These are phyloP conservation scores for Pistacia atlantica DNA, from an alignment of 345 rosid genomes.

Conservation along the genomic window DNA sequence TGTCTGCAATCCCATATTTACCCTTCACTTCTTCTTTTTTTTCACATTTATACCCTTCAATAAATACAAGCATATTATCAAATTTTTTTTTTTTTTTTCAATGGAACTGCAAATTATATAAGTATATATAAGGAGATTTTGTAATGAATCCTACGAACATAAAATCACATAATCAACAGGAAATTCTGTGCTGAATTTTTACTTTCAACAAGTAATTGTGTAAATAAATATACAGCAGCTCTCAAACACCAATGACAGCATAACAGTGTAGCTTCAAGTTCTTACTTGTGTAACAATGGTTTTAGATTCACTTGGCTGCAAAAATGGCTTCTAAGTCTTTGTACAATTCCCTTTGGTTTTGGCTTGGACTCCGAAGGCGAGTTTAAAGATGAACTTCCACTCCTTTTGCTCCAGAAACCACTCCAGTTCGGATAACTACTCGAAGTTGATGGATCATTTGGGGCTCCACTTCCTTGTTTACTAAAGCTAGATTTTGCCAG, in stretches of 20 bases:
- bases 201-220: neutral
- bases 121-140: neutral
- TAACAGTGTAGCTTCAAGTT: neutral
- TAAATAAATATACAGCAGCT: neutral
- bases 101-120: no score
- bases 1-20: no score
- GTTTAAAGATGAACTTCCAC: slow-evolving; percentile 49
- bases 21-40: no score
- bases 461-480: slow-evolving; percentile 47
- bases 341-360: slow-evolving; percentile 56
- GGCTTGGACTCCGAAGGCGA: slow-evolving; percentile 57
- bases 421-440: slow-evolving; percentile 66
- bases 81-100: no score
- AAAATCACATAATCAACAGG: neutral
- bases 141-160: neutral
- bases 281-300: neutral
- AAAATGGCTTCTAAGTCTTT: slow-evolving; percentile 89
- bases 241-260: neutral
- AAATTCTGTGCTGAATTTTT: neutral
- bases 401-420: slow-evolving; percentile 65
- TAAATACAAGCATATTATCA: no score
- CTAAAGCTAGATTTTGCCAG: slow-evolving; percentile 82
- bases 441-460: slow-evolving; percentile 67
- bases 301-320: slow-evolving; percentile 53
- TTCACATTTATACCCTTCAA: no score